Conservation (phyloP, 257 asterid species). For the Galeopsis tetrahit region DNA sequence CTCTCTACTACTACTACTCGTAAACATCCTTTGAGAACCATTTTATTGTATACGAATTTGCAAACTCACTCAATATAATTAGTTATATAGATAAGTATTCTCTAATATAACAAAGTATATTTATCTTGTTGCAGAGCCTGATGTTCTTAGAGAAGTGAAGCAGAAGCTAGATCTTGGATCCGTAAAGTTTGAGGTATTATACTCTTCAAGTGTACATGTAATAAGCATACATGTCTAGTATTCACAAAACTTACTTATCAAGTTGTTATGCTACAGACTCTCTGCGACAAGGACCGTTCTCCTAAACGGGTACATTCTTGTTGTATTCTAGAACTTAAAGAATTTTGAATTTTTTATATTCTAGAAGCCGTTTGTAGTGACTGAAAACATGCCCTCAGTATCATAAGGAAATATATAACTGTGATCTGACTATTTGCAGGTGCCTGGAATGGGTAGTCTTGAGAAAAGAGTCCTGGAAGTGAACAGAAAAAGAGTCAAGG, state of each 20-base stretch:
- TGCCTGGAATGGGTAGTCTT: slow-evolving; percentile 77
- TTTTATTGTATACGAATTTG: too few relatives aligned
- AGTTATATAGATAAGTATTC: neutral
- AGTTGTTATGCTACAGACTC: slow-evolving; percentile 55
- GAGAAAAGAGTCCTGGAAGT: slow-evolving; percentile 92
- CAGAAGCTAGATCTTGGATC: slow-evolving; percentile 90
- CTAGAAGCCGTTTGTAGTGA: too few relatives aligned
- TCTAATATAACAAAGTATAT: neutral
- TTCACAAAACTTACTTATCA: slow-evolving; percentile 24
- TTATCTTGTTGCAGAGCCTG: slow-evolving; percentile 75
- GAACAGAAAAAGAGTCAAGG: slow-evolving; percentile 81
- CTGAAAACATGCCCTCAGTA: neutral
- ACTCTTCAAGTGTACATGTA: neutral
- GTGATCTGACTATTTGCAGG: slow-evolving; percentile 47
- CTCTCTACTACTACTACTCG: neutral
- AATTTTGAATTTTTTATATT: too few relatives aligned
- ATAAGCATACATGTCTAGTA: neutral
- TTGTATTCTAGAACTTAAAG: neutral
- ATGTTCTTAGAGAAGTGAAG: slow-evolving; percentile 91
- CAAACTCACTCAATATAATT: neutral
- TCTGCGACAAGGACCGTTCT: slow-evolving; percentile 88
- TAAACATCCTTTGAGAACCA: too few relatives aligned
- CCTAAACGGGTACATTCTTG: slow-evolving; percentile 64
- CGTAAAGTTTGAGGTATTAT: slow-evolving; percentile 84
- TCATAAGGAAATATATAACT: slow-evolving; percentile 15